Evolutionary conservation across 2,329 filamentous ascomycete genomes (phyloP).

Genomic region (Xylaria sp.): DNA sequence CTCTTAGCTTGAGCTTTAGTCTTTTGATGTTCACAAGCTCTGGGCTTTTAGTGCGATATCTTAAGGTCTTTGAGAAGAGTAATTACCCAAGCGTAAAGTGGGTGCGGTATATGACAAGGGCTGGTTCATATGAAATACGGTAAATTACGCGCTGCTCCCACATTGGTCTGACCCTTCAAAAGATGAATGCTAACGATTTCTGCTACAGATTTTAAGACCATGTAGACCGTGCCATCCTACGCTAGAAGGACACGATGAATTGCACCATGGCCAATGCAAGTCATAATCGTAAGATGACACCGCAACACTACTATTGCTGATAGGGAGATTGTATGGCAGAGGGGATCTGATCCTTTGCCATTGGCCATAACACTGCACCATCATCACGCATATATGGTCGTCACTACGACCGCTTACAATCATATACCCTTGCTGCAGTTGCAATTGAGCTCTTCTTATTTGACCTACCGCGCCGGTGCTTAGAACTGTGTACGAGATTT

Average conservation of each 20-base stretch:
- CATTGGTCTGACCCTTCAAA: background rate
- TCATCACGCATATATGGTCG: background rate
- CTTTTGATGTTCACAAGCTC: conserved; percentile 98
- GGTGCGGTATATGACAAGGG: conserved; percentile 98
- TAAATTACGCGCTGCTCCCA: conserved; percentile 53
- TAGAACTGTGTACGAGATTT: background rate
- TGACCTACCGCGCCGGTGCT: background rate
- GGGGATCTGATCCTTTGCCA: background rate
- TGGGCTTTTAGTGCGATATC: conserved; percentile 88
- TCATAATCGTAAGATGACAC: background rate
- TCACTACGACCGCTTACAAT: background rate
- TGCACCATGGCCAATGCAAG: background rate
- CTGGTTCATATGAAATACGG: conserved; percentile 97
- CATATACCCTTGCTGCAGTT: background rate
- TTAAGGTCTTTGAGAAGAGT: conserved; percentile 99
- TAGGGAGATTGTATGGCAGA: background rate
- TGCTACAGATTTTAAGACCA: conserved; percentile 33
- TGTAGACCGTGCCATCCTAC: background rate
- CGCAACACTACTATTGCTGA: background rate
- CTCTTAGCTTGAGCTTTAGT: conserved; percentile 90
- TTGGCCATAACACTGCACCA: background rate
- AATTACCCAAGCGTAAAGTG: conserved; percentile 99
- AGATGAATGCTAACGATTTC: conserved; percentile 8
- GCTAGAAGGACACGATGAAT: background rate
- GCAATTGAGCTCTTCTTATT: background rate